A percentile compares a stretch with the other conserved stretches of the same genome.
Evolutionary conservation across 805 yeast genomes (phyloP).

Genomic region (Saturnispora sekii): DNA sequence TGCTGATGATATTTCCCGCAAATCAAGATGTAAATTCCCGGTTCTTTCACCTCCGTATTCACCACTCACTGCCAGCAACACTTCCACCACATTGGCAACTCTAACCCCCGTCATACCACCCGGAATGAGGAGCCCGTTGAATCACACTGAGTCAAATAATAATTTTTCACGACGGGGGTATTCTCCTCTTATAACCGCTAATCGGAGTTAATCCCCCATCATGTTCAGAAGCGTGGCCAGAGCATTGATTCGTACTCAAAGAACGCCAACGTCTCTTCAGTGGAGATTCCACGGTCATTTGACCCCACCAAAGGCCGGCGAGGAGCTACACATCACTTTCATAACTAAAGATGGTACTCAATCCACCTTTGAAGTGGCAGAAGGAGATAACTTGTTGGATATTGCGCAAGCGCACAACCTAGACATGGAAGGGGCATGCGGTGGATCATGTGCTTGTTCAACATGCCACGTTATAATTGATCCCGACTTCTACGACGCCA

Average conservation of each 20-base stretch:
- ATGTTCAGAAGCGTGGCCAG: conserved; percentile 5
- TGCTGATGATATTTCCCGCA: too few species aligned
- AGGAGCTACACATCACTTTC: conserved; percentile 79
- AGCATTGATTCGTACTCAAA: conserved; percentile 13
- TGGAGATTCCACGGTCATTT: conserved; percentile 64
- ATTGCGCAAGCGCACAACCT: conserved; percentile 89
- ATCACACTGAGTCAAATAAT: too few species aligned
- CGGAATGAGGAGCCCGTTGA: too few species aligned
- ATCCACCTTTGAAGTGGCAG: conserved; percentile 73
- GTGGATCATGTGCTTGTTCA: conserved; percentile 98
- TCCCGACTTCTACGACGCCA: conserved; percentile 82
- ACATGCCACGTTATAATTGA: conserved; percentile 96
- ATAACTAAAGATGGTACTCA: conserved; percentile 88
- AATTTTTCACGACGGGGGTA: too few species aligned
- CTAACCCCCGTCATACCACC: too few species aligned
- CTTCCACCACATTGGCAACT: too few species aligned
- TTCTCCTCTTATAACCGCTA: background rate
- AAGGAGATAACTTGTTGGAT: conserved; percentile 85
- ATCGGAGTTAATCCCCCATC: too few species aligned
- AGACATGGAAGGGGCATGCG: conserved; percentile 98
- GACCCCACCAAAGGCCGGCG: conserved; percentile 87
- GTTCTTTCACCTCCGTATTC: too few species aligned
- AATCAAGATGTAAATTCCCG: too few species aligned
- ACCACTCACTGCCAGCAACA: too few species aligned
- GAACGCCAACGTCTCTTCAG: background rate